Evolutionary conservation across 2,329 filamentous ascomycete species (phyloP).

Genomic region (Phoma sp.): DNA sequence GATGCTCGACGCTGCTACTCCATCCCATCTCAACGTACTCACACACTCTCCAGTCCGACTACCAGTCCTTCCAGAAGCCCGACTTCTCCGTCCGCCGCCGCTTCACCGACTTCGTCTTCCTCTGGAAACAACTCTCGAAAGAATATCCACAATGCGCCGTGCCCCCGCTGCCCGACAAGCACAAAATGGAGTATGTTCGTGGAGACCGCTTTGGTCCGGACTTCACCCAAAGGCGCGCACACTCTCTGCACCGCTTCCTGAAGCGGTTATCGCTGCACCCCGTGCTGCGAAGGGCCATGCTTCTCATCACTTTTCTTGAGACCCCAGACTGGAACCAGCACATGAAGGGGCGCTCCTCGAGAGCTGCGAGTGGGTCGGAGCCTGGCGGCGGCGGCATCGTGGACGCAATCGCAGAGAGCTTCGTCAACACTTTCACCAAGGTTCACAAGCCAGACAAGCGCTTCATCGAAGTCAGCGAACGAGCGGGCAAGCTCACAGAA

Average conservation of each 20-base stretch:
- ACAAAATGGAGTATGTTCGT: conserved; percentile 98
- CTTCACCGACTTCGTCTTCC: conserved; percentile 97
- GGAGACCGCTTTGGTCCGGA: conserved; percentile 94
- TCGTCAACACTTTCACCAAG: conserved; percentile 97
- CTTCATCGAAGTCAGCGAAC: conserved; percentile 92
- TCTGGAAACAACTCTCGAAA: conserved; percentile 86
- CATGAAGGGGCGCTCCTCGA: conserved; percentile 79
- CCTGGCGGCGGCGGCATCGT: conserved; percentile 74
- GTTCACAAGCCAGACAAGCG: conserved; percentile 93
- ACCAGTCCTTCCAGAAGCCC: conserved; percentile 87
- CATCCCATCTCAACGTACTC: conserved; percentile 13
- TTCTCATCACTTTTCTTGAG: conserved; percentile 90
- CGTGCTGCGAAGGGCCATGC: conserved; percentile 79
- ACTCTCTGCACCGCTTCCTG: conserved; percentile 91
- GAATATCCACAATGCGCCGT: conserved; percentile 93
- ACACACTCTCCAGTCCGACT: conserved; percentile 73
- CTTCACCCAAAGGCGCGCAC: conserved; percentile 86
- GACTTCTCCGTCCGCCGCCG: conserved; percentile 83
- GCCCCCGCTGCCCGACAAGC: conserved; percentile 94
- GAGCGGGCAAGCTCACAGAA: conserved; percentile 88
- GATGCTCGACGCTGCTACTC: neutral
- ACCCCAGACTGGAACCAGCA: conserved; percentile 95
- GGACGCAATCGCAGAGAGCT: conserved; percentile 93
- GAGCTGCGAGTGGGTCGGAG: conserved; percentile 60
- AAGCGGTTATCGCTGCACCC: conserved; percentile 87